These are phyloP conservation scores for Fragilariopsis cylindrus DNA, from an alignment of 108 stramenopile genomes.

Conservation along the genomic window DNA sequence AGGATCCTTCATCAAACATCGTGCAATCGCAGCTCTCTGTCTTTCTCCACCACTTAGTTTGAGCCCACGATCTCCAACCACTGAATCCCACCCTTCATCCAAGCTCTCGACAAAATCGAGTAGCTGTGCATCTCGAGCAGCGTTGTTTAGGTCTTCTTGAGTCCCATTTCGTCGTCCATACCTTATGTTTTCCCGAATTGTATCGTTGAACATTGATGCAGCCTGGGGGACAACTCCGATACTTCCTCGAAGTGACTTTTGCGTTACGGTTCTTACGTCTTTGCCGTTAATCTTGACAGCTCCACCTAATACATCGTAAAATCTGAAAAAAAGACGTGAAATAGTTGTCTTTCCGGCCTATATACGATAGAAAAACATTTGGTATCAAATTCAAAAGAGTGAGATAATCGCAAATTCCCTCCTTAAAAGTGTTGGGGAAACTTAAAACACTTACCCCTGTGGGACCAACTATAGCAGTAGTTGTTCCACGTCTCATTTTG, in stretches of 20 bases:
- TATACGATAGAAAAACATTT: neutral
- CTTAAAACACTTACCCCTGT: conserved; percentile 48
- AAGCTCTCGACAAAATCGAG: conserved; percentile 77
- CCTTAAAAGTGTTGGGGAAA: neutral
- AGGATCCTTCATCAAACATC: conserved; percentile 94
- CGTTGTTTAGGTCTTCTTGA: conserved; percentile 70
- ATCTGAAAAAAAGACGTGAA: conserved; percentile 88
- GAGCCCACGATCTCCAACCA: conserved; percentile 96
- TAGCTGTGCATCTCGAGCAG: conserved; percentile 76
- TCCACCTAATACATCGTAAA: conserved; percentile 88
- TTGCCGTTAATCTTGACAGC: conserved; percentile 92
- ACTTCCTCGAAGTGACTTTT: conserved; percentile 71
- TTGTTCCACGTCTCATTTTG: conserved; percentile 91
- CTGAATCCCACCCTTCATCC: conserved; percentile 90
- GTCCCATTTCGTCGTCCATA: conserved; percentile 82
- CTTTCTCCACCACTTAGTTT: conserved; percentile 86
- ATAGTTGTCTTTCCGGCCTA: conserved; percentile 95
- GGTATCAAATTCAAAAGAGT: neutral
- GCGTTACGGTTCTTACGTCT: conserved; percentile 84
- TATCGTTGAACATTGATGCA: conserved; percentile 92
- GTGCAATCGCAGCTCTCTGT: conserved; percentile 76
- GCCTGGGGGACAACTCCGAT: conserved; percentile 97
- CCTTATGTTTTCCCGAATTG: conserved; percentile 84
- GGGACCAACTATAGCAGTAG: conserved; percentile 94
- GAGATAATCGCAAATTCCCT: neutral